These are phyloP conservation scores for Stevia rebaudiana DNA, from an alignment of 140 eudicot species.

Conservation along the genomic window DNA sequence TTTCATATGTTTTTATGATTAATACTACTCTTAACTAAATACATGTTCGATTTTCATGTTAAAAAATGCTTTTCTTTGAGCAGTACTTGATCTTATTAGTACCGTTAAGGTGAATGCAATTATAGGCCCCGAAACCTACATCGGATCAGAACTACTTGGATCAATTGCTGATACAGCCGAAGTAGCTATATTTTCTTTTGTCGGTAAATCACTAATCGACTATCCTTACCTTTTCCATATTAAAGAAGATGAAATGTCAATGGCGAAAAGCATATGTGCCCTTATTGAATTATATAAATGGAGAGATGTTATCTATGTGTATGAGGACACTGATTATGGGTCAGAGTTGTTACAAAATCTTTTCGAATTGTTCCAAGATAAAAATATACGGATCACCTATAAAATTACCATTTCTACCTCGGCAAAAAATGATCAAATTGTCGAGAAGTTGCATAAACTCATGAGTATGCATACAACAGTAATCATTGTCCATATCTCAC, in stretches of 20 bases:
- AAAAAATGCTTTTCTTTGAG: too few species aligned
- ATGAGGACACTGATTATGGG: constrained; percentile 40
- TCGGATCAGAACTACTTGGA: constrained; percentile 8
- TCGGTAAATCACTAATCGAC: background rate
- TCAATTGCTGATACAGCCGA: background rate
- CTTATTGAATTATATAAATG: constrained; percentile 28
- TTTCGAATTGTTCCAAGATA: constrained; percentile 27
- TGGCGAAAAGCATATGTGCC: constrained; percentile 28
- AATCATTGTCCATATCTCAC: constrained; percentile 30
- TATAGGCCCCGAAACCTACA: constrained; percentile 17
- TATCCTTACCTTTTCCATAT: constrained; percentile 29
- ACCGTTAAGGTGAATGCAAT: constrained; percentile 21
- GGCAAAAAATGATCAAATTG: constrained; percentile 15
- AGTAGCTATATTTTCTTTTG: constrained; percentile 25
- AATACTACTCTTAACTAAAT: too few species aligned
- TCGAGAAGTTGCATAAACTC: constrained; percentile 33
- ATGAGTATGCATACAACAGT: constrained; percentile 23
- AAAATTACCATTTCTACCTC: constrained; percentile 22
- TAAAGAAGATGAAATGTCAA: constrained; percentile 19
- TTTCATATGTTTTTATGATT: too few species aligned
- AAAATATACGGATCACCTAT: constrained; percentile 18
- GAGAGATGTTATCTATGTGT: constrained; percentile 28
- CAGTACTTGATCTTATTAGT: too few species aligned
- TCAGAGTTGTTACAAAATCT: constrained; percentile 15
- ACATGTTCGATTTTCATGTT: too few species aligned